Base-by-base conservation (phyloP, 1,284 basidiomycete species). In the Cryptococcus jaspeensis region DNA sequence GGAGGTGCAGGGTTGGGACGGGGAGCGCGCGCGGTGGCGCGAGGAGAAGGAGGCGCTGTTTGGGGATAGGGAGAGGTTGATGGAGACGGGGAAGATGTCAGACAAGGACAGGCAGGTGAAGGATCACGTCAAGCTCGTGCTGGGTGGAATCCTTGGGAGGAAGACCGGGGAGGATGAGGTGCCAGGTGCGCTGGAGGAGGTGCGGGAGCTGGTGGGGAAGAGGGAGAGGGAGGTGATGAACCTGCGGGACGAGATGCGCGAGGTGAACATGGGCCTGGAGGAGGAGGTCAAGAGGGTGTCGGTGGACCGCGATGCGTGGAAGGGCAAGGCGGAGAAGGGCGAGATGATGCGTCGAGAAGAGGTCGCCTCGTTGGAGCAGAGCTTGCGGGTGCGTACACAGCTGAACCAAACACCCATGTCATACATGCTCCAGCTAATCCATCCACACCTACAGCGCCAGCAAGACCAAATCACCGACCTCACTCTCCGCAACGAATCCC, bases 251-350 rank as follows among this genome's bases (percentile, higher is more conserved):
- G 72, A 76, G 60, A 68, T 78, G 63, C 54, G 61, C 56, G 75
- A 81, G 59, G 74, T 87, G 55, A 81, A 78, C 52, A 71, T 76
- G 60, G 80, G 81, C 43, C 80, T 82, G 70, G 83, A 85, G 51
- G 78, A 79, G 35, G 84, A 86, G 68, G 78, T 85, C 38, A 78
- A 74, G 23, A 74, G 79, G 28, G 85, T 85, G 80, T 80, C 83
- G 36, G 79, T 79, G 52, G 84, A 86, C 66, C 80, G 81, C 60
- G 77, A 79, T 44, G 68, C 73, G 32, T 76, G 84, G 65, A 84
- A 85, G 69, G 79, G 81, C 43, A 82, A 83, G 61, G 80, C 79
- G 53, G 76, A 84, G 65, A 80, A 82, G 43, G 83, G 83, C 61
- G 75, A 83, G 67, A 78, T 83, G 48, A 69, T 65, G 23, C 59